These are phyloP conservation scores for Plicaturopsis crispa DNA, from an alignment of 768 basidiomycete genomes.

Conservation along the genomic window DNA sequence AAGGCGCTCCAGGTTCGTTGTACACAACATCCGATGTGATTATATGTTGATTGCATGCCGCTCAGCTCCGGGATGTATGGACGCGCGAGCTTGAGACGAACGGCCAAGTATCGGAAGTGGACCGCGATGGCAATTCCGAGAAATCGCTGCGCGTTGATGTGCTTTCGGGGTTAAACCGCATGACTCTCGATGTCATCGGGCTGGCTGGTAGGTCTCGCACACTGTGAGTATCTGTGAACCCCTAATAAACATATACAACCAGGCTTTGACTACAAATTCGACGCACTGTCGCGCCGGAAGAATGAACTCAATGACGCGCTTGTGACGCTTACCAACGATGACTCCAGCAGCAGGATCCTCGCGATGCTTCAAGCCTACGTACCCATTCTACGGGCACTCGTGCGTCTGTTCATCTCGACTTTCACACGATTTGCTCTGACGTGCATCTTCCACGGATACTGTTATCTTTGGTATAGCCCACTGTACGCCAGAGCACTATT, in stretches of 20 bases:
- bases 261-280: conserved; percentile 33
- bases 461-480: too few relatives aligned
- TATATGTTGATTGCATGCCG: too few relatives aligned
- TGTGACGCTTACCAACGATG: conserved; percentile 17
- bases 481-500: too few relatives aligned
- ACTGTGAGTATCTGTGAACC: too few relatives aligned
- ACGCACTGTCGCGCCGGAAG: conserved; percentile 18
- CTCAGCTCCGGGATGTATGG: conserved; percentile 23
- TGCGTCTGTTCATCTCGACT: conserved; percentile 7
- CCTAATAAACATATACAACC: too few relatives aligned
- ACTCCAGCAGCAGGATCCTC: not conserved
- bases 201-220: too few relatives aligned
- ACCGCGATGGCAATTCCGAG: too few relatives aligned
- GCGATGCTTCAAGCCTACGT: conserved; percentile 13
- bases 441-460: not conserved
- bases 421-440: too few relatives aligned
- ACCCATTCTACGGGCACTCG: conserved; percentile 19
- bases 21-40: too few relatives aligned
- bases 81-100: too few relatives aligned
- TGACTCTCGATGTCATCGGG: conserved; percentile 31
- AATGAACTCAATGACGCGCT: conserved; percentile 27
- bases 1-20: conserved; percentile 44
- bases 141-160: conserved; percentile 21
- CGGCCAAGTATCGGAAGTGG: conserved; percentile 9
- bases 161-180: conserved; percentile 19